Evolutionary conservation across 495 filamentous ascomycete genomes (phyloP), one percentile per base, ranked within the genome.

Genomic region (Xylaria intraflava): DNA sequence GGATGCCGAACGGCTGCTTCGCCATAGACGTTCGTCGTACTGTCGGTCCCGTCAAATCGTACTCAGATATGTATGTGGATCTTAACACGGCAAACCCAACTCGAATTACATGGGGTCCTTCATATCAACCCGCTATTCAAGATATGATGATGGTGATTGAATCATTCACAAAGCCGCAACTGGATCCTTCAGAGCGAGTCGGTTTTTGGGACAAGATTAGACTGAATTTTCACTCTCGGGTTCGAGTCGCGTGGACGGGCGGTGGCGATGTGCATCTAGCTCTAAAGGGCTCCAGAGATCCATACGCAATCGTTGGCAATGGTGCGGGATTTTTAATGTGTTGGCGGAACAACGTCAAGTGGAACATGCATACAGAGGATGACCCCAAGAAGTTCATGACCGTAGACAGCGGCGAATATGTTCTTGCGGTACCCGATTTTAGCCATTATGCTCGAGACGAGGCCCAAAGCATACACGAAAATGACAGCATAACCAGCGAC

Each of bases 61-160:
- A 92, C 65, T 96, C 94, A 0, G 87, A 97, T 57, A 88, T 96
- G 57, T 78, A 76, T 17, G 76, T 97, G 56, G 87, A 95, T 48
- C 95, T 99, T 62, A 92, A 96, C 64, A 96, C 92, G 4, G 85
- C 84, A 53, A 81, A 88, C 55, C 85, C 94, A 8, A 99, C 93
- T 7, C 83, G 87, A 50, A 91, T 97, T 46, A 96, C 90, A 27
- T 99, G 93, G 93, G 89, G 91, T 35, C 88, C 90, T 51, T 95
- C 93, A 0, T 97, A 97, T 64, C 93, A 99, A 57, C 93, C 93
- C 23, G 94, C 91, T 10, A 96, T 99, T 49, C 93, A 99, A 68
- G 93, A 99, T 62, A 96, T 96, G 88, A 99, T 99, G 93, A 96
- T 97, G 83, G 89, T 94, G 22, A 89, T 99, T 53, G 93, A 99